Conservation (phyloP, 257 asterid genomes). For the Penstemon barbatus region DNA sequence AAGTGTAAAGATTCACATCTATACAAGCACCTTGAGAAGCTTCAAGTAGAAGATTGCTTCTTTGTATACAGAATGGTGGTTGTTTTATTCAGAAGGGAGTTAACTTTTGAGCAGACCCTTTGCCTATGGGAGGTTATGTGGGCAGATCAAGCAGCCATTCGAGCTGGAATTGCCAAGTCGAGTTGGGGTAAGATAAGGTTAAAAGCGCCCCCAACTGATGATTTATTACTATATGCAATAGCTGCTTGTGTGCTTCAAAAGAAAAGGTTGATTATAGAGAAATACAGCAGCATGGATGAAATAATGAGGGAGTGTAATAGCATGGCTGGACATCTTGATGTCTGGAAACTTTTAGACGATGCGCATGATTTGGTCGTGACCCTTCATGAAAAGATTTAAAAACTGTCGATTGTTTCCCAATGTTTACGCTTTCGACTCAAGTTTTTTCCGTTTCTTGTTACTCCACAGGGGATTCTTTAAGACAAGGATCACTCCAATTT, state of each 20-base stretch:
- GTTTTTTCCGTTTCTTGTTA: conserved; percentile 11
- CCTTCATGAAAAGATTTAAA: conserved; percentile 72
- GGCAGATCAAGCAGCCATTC: conserved; percentile 94
- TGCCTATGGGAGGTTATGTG: conserved; percentile 98
- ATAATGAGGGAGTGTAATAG: conserved; percentile 81
- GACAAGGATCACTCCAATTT: conserved; percentile 4
- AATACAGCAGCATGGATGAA: conserved; percentile 85
- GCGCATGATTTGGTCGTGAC: conserved; percentile 86
- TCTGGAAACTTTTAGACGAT: conserved; percentile 84
- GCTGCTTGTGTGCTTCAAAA: conserved; percentile 83
- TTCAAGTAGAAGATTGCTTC: conserved; percentile 87
- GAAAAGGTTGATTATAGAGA: conserved; percentile 80
- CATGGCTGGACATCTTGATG: conserved; percentile 83
- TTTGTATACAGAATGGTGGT: conserved; percentile 95
- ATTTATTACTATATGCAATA: conserved; percentile 75
- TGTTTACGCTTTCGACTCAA: neutral
- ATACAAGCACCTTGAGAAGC: conserved; percentile 83
- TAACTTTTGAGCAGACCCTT: conserved; percentile 76
- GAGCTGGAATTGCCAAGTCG: conserved; percentile 71
- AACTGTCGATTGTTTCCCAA: neutral
- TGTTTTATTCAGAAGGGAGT: conserved; percentile 80
- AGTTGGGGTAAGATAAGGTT: conserved; percentile 67
- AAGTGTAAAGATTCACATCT: conserved; percentile 76
- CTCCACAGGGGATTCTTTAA: conserved; percentile 15
- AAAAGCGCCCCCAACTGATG: conserved; percentile 83